A percentile compares a stretch with the other conserved stretches of the same genome.
Evolutionary conservation across 176 grass and related monocot genomes (phyloP).

Genomic region (Oryza brachyantha): DNA sequence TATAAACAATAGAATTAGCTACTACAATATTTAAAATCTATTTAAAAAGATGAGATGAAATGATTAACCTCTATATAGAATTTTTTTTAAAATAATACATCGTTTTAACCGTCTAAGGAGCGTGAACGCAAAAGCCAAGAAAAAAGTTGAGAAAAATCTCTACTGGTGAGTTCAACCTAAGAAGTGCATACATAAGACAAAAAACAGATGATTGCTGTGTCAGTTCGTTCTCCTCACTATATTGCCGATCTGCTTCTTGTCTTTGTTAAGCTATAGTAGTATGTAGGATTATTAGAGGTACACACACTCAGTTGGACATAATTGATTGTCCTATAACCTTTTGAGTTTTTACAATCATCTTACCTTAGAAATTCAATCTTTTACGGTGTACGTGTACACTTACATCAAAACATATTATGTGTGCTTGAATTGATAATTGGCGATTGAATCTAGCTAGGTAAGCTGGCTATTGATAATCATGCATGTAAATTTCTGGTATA

Average conservation of each 20-base stretch:
- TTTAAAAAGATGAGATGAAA: no score
- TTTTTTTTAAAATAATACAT: no score
- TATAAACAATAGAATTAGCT: no score
- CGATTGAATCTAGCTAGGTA: background rate
- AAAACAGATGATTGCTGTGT: constrained; percentile 22
- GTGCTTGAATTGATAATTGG: background rate
- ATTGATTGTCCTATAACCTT: background rate
- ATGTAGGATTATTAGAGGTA: background rate
- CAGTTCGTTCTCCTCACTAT: constrained; percentile 14
- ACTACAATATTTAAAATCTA: no score
- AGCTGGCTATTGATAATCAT: background rate
- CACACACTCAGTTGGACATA: background rate
- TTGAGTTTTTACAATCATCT: background rate
- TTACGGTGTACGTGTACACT: background rate
- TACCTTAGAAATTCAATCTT: background rate
- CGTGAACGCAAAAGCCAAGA: no score
- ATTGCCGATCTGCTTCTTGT: constrained; percentile 17
- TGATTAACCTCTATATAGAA: no score
- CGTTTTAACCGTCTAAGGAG: no score
- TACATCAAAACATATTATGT: background rate
- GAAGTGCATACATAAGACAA: constrained; percentile 29
- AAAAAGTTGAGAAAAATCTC: no score
- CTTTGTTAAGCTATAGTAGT: background rate
- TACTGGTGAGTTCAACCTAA: no score
- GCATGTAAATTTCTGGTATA: background rate